Percentiles rank a stretch among this genome's conserved stretches.
Evolutionary conservation across 306 rosid genomes (phyloP).

Genomic region (Arachis stenosperma): DNA sequence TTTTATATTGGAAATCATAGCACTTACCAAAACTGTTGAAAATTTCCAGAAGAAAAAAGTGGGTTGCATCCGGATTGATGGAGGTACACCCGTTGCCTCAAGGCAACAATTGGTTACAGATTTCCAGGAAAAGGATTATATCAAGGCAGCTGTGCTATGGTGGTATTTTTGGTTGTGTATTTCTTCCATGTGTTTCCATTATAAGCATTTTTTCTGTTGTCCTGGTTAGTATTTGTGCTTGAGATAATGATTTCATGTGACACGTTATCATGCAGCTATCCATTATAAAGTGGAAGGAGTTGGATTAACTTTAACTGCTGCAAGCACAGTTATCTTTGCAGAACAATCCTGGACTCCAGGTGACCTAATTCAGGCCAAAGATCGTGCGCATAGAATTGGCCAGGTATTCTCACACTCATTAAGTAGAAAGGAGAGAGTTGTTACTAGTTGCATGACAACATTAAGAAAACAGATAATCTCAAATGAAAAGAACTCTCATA

Average conservation of each 20-base stretch:
- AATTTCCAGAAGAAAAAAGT: too few species aligned
- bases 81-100: too few species aligned
- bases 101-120: constrained; percentile 59
- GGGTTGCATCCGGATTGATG: too few species aligned
- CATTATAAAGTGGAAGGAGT: constrained; percentile 91
- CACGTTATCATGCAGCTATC: constrained; percentile 69
- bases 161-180: constrained; percentile 28
- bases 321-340: constrained; percentile 80
- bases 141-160: constrained; percentile 90
- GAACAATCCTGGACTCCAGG: constrained; percentile 48
- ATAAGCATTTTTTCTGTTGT: constrained; percentile 30
- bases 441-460: not conserved
- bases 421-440: too few species aligned
- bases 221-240: constrained; percentile 23
- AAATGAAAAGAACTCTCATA: constrained; percentile 1
- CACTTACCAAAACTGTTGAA: too few species aligned
- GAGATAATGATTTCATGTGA: constrained; percentile 33
- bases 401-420: too few species aligned
- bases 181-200: not conserved
- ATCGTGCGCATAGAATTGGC: too few species aligned
- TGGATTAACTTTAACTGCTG: constrained; percentile 95
- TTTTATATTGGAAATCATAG: not conserved
- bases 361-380: not conserved
- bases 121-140: constrained; percentile 85
- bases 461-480: constrained; percentile 28